Evolutionary conservation across 2,329 filamentous ascomycete genomes (phyloP).

Genomic region (Venturia carpophila): DNA sequence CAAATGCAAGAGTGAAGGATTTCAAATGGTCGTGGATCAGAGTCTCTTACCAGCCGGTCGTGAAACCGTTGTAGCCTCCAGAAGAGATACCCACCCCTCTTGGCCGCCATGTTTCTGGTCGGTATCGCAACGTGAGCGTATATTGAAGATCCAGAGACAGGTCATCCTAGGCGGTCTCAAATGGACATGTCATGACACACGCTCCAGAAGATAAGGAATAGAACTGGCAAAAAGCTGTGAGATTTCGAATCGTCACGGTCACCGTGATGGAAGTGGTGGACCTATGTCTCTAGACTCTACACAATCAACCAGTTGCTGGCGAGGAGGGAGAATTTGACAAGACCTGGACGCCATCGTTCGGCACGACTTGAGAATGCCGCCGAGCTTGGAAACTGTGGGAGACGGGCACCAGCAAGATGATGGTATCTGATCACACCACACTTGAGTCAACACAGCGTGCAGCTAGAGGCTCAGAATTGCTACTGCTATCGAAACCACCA

Average conservation of each 20-base stretch:
- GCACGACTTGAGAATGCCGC: background rate
- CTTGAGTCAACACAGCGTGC: constrained; percentile 10
- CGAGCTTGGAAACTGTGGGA: constrained; percentile 3
- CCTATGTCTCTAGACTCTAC: constrained; percentile 10
- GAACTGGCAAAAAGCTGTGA: background rate
- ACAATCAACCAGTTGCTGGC: background rate
- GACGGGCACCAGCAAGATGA: constrained; percentile 11
- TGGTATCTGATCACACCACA: constrained; percentile 13
- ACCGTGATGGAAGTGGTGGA: background rate
- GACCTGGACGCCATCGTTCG: background rate
- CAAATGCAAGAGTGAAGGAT: constrained; percentile 7
- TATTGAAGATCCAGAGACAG: background rate
- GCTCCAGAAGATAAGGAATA: background rate
- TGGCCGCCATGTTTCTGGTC: background rate
- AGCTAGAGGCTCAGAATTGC: constrained; percentile 13
- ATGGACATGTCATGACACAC: background rate
- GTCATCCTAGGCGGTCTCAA: background rate
- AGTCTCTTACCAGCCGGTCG: background rate
- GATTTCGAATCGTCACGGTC: background rate
- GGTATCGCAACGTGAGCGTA: background rate
- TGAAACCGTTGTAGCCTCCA: background rate
- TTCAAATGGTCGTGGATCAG: background rate
- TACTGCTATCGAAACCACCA: constrained; percentile 21
- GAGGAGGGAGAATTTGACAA: background rate
- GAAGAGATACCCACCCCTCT: background rate